Evolutionary conservation across 495 filamentous ascomycete genomes (phyloP), one percentile per base, ranked within the genome.

Genomic region (Penicillium pancosmium): DNA sequence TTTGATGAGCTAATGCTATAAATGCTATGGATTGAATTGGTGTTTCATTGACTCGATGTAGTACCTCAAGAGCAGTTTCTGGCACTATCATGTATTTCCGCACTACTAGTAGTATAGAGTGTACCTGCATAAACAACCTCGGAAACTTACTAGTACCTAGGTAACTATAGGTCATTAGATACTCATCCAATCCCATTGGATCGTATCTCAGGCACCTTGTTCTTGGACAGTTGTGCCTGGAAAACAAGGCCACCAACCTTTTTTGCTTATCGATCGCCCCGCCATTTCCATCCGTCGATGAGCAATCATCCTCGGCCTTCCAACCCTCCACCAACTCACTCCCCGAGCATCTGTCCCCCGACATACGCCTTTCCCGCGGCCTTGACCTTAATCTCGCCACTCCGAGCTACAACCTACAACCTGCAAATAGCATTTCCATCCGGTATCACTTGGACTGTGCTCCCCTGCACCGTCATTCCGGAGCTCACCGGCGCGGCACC

Each of bases 1-100:
- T 69, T 34, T 58, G 53, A 25, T 48, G 46, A 48, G 44, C 9
- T 48, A 48, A 48, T 48, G 41, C 38, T 44, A 31, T 4, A n/a
- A 44, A 44, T 44, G 41, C 41, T 16, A 44, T 44, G 36, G 36
- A 12, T 46, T 31, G 35, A 40, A 56, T 33, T 31, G 27, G 27
- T 31, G 27, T 9, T 31, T 31, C 27, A 31, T 31, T 31, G 8
- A 9, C 8, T 31, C 27, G 2, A 31, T 31, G 27, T 9, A 31
- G 27, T 31, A 31, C 6, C 27, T 31, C 1, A 31, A 31, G 27
- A 8, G 27, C 27, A 31, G 27, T 31, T 21, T 21, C 19, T 21
- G 19, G 19, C 5, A 31, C 27, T 31, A 23, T 23, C 0, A 1
- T 23, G 23, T 23, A 23, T 3, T 23, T 4, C 23, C 19, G 19